Percentiles rank a stretch among this genome's conserved stretches.
These are phyloP conservation scores for Colletotrichum abscissum DNA, from an alignment of 2,329 filamentous ascomycete species.

Conservation along the genomic window DNA sequence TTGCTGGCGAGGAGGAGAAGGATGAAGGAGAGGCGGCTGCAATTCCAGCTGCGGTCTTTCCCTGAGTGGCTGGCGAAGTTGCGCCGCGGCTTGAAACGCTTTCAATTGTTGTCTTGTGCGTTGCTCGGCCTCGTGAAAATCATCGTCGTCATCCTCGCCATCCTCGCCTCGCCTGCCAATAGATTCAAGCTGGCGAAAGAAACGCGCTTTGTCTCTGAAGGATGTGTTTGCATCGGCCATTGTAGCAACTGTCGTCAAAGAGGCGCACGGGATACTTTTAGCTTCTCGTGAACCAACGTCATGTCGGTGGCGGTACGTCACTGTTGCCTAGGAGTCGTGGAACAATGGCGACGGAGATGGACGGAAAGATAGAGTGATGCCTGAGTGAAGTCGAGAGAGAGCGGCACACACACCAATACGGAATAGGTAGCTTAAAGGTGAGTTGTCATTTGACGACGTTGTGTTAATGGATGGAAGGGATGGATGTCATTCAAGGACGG, in stretches of 20 bases:
- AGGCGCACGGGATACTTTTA: slow-evolving; percentile 10
- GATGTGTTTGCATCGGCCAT: slow-evolving; percentile 39
- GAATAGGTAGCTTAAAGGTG: background rate
- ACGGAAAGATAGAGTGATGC: background rate
- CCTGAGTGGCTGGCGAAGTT: slow-evolving; percentile 24
- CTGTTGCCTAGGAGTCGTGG: slow-evolving; percentile 7
- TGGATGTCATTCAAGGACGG: slow-evolving; percentile 14
- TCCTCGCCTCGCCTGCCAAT: slow-evolving; percentile 37
- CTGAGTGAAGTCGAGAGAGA: background rate
- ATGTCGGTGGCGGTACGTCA: slow-evolving; percentile 15
- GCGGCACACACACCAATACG: background rate
- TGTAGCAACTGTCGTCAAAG: slow-evolving; percentile 1
- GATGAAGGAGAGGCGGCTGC: background rate
- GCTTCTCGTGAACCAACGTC: background rate
- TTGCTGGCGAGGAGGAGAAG: background rate
- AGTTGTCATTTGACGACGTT: slow-evolving; percentile 13
- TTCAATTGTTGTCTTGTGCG: slow-evolving; percentile 28
- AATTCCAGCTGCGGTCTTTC: slow-evolving; percentile 18
- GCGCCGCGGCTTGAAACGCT: slow-evolving; percentile 10
- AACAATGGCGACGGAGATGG: background rate
- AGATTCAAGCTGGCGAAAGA: slow-evolving; percentile 56
- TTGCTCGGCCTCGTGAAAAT: slow-evolving; percentile 40
- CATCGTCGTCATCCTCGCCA: slow-evolving; percentile 43
- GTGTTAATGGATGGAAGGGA: slow-evolving; percentile 26
- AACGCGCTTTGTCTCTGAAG: slow-evolving; percentile 56